Evolutionary conservation across 2,329 filamentous ascomycete species (phyloP).

Genomic region (Harringtonia aguacate): DNA sequence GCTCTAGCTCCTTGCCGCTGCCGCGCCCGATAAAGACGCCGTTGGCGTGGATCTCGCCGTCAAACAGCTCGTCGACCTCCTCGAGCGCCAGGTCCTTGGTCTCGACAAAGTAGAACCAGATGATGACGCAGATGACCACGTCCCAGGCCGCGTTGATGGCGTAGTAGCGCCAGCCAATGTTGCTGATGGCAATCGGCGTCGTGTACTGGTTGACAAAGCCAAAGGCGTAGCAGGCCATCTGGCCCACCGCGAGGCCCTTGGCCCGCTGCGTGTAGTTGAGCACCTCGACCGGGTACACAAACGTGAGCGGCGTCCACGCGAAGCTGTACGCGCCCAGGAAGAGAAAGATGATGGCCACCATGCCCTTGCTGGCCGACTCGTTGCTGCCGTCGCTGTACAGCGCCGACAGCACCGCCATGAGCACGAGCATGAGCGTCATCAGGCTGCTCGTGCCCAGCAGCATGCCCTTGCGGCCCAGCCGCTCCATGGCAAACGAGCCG

Average conservation of each 20-base stretch:
- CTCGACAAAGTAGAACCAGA: conserved; percentile 36
- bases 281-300: conserved; percentile 4
- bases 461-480: conserved; percentile 21
- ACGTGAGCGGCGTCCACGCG: background rate
- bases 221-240: conserved; percentile 1
- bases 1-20: background rate
- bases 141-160: conserved; percentile 32
- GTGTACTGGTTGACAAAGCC: conserved; percentile 6
- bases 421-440: conserved; percentile 2
- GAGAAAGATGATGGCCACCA: background rate
- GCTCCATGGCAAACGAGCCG: conserved; percentile 16
- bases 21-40: background rate
- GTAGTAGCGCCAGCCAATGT: conserved; percentile 28
- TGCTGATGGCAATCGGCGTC: conserved; percentile 18
- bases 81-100: background rate
- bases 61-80: conserved; percentile 5
- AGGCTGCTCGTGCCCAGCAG: conserved; percentile 14
- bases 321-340: conserved; percentile 4
- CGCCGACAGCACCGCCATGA: background rate
- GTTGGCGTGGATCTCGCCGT: conserved; percentile 4
- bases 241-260: conserved; percentile 4
- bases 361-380: conserved; percentile 4
- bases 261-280: conserved; percentile 6
- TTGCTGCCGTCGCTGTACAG: background rate
- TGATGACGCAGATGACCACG: conserved; percentile 23